A percentile compares a stretch with the other conserved stretches of the same genome.
Conservation (phyloP, 1,139 yeast genomes). For the Hyphopichia fennica region DNA sequence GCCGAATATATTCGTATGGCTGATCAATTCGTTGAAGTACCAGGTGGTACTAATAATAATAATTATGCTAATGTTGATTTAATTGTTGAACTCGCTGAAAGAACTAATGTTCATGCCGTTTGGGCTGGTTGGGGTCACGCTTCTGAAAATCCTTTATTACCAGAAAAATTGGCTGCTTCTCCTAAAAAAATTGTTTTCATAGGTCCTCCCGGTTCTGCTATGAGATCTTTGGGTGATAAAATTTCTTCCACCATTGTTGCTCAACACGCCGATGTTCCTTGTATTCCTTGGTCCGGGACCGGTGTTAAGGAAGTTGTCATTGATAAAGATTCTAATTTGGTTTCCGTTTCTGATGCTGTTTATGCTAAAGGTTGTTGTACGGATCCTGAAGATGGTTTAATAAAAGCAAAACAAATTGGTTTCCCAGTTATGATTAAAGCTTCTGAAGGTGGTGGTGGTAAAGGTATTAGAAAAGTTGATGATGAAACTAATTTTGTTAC, state of each 20-base stretch:
- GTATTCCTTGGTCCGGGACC: slow-evolving; percentile 99
- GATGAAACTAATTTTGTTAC: slow-evolving; percentile 67
- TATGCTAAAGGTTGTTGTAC: slow-evolving; percentile 87
- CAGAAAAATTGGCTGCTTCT: slow-evolving; percentile 89
- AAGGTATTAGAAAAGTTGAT: slow-evolving; percentile 93
- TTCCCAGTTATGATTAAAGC: slow-evolving; percentile 97
- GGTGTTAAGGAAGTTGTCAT: slow-evolving; percentile 82
- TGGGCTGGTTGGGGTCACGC: slow-evolving; percentile 99
- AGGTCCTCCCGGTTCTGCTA: slow-evolving; percentile 98
- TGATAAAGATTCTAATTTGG: slow-evolving; percentile 70
- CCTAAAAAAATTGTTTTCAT: slow-evolving; percentile 87
- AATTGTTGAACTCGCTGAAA: slow-evolving; percentile 95
- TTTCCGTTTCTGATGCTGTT: slow-evolving; percentile 80
- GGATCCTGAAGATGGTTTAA: slow-evolving; percentile 85
- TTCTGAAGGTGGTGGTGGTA: slow-evolving; percentile 99
- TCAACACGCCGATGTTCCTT: slow-evolving; percentile 95
- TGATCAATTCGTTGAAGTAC: slow-evolving; percentile 96
- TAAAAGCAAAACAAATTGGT: slow-evolving; percentile 80
- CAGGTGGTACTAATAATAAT: slow-evolving; percentile 98
- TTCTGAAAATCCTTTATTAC: slow-evolving; percentile 91
- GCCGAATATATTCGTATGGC: slow-evolving; percentile 99
- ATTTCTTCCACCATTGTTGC: slow-evolving; percentile 97
- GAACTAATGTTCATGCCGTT: slow-evolving; percentile 95
- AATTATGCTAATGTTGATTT: slow-evolving; percentile 97
- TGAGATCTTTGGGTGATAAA: slow-evolving; percentile 99